Evolutionary conservation across 1,139 yeast genomes (phyloP), one percentile per base, ranked within the genome.

Genomic region (Hyphopichia khmerensis): DNA sequence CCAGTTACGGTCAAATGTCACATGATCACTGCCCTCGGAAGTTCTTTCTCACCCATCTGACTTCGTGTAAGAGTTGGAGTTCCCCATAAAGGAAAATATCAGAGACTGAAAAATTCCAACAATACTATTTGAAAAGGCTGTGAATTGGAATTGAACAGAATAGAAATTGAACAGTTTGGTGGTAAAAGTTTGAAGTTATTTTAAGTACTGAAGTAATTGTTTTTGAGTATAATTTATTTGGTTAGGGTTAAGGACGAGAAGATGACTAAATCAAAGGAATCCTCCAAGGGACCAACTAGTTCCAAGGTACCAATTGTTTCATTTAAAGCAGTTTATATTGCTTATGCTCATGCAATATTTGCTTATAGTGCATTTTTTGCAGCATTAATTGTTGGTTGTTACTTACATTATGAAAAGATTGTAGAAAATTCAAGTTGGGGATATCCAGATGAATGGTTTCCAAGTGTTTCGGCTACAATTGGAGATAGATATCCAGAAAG

Each of bases 401-500:
- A 70, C 45, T 72, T 90, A 14, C 97, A 90, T 62, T 90, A 83
- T 62, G 70, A 85, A 48, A 91, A 93, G 61, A 93, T 93, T 57
- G 96, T 93, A 11, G 74, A 83, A 55, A 93, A 93, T 61, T 85
- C 93, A 36, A 80, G 81, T 48, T 91, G 73, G 58, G 95, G 96
- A 0, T 93, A 88, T 59, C 99, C 99, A 1, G 95, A 90, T 46
- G 99, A 93, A 64, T 93, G 99, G 99, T 91, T 93, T 58, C 99
- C 99, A 1, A 85, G 95, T 55, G 99, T 93, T 2, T 86, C 96
- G 27, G 98, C 99, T 1, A 80, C 99, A 1, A 93, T 93, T 59
- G 99, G 99, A 40, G 99, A 93, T 60, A 66, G 97, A 50, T 93
- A 90, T 59, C 99, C 99, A 0, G 99, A 93, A 65, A 75, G 99